Evolutionary conservation across 257 asterid species (phyloP), one percentile per base, ranked within the genome.

Genomic region (Thymus mandschuricus): DNA sequence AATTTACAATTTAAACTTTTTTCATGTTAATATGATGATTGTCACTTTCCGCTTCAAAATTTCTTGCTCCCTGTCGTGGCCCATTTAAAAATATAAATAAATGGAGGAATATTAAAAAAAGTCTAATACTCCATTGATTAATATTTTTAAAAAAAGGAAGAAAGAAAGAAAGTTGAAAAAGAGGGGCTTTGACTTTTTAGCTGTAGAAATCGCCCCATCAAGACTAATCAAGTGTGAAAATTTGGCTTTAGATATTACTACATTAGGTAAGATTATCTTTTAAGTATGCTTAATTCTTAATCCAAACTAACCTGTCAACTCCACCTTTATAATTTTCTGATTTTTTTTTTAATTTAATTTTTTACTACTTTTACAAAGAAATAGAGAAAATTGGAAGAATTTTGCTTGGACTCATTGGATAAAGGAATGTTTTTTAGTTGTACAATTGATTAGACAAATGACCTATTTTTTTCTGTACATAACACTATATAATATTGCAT

Each of bases 151-250:
- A 51, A 49, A 12, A 11, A 49, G 27, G 27, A 6, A 29, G 21
- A 10, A 51, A 69, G 10, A 5, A 55, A 71, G 34, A 76, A 40
- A 68, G 21, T 57, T 27, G 78, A 69, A 55, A 68, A 75, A 72
- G 78, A 64, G 33, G 66, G 41, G 28, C 64, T 45, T 76, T 68
- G 78, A 76, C 79, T 73, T 79, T 79, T 31, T 58, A 69, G 80
- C 80, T 79, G 83, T 74, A 51, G 43, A 58, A 49, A 70, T 69
- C 80, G 83, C n/a, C 79, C 83, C 83, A 69, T 41, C 28, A 75
- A 27, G 60, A 45, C 27, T 59, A 46, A 75, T 71, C 56, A 65
- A 51, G 75, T 35, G 30, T 38, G 60, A 30, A 74, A 33, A 66
- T 60, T 62, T 67, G 48, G 76, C 30, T 65, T 74, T 28, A 34